Evolutionary conservation across 192 early-diverging fungal genomes (phyloP).

Genomic region (Coemansia sp.): DNA sequence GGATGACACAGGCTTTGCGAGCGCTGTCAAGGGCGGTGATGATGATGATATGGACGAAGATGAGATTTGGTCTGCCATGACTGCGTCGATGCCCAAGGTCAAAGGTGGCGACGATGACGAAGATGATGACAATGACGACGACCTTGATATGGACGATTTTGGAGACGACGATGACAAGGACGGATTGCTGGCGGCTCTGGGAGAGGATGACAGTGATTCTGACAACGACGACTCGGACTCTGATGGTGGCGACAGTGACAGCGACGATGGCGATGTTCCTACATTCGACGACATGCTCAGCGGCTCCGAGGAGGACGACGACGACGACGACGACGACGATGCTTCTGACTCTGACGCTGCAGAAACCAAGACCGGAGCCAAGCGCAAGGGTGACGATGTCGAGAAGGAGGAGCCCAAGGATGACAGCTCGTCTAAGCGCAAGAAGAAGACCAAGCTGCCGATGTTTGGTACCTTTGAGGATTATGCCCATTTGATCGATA

Average conservation of each 20-base stretch:
- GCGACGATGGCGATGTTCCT: slow-evolving; percentile 52
- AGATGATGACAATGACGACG: slow-evolving; percentile 55
- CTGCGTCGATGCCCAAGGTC: slow-evolving; percentile 59
- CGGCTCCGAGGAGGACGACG: slow-evolving; percentile 58
- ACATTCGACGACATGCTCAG: slow-evolving; percentile 59
- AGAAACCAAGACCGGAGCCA: slow-evolving; percentile 21
- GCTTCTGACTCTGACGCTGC: slow-evolving; percentile 27
- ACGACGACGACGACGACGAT: slow-evolving; percentile 58
- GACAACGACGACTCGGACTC: slow-evolving; percentile 45
- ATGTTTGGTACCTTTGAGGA: slow-evolving; percentile 72
- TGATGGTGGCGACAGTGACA: slow-evolving; percentile 50
- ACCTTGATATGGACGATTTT: slow-evolving; percentile 36
- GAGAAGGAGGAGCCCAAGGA: slow-evolving; percentile 13
- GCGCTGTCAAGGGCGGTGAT: slow-evolving; percentile 17
- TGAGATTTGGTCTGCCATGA: slow-evolving; percentile 90
- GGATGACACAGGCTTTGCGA: slow-evolving; percentile 49
- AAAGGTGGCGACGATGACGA: slow-evolving; percentile 59
- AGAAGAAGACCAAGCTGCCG: slow-evolving; percentile 62
- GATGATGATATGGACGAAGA: slow-evolving; percentile 70
- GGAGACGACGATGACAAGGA: slow-evolving; percentile 49
- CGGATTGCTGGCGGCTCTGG: slow-evolving; percentile 49
- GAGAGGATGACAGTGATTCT: slow-evolving; percentile 24
- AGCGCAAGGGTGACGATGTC: slow-evolving; percentile 41
- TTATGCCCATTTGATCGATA: slow-evolving; percentile 59
- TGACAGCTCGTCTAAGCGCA: slow-evolving; percentile 37